Base-by-base conservation (phyloP, 768 basidiomycete genomes). In the Cyclocybe cylindracea region DNA sequence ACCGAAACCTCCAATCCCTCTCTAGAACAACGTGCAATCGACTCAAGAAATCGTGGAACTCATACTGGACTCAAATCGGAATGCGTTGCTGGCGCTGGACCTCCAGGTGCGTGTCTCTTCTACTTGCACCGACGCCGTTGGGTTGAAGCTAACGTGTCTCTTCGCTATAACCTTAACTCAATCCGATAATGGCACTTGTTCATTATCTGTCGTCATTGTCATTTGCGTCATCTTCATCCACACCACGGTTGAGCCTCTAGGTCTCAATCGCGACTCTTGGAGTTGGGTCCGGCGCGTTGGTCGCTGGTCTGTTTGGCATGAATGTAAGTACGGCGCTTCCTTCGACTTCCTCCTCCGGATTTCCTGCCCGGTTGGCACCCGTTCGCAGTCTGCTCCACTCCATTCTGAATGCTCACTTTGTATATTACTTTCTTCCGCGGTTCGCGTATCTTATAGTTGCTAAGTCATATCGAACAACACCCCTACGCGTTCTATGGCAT, bases 41-140 rank as follows among this genome's bases (percentile, higher is more conserved):
- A 98, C 96, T 0, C 96, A 98, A 74, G 96, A 98, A 71, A 98
- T 98, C 47, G 92, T 96, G 2, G 96, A 98, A 69, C 79, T 98
- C 53, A 94, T 98, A 62, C 78, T 98, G 37, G 96, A 98, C 68
- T 90, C 94, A 43, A 97, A 97, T 72, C 87, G 96, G 43, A 98
- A 98, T 61, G 83, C 89, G 4, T 77, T 98, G 11, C 78, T 98
- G 16, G 91, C 92, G 41, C 80, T 98, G 33, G 95, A 98, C 70
- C 77, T 98, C 38, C 88, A 94, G 77, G 91, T 87, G 57, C 13
- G 70, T 56, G 24, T 24, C 16, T 16, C 16, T 24, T 24, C 5
- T 24, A 24, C 24, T 24, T 24, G 24, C 24, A 3, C 24, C 24
- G 24, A 24, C 24, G 24, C 5, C 24, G 24, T 5, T 24, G 24